A percentile compares a stretch with the other conserved stretches of the same genome.
These are phyloP conservation scores for Nigrograna mackinnonii DNA, from an alignment of 2,329 filamentous ascomycete species.

Conservation along the genomic window DNA sequence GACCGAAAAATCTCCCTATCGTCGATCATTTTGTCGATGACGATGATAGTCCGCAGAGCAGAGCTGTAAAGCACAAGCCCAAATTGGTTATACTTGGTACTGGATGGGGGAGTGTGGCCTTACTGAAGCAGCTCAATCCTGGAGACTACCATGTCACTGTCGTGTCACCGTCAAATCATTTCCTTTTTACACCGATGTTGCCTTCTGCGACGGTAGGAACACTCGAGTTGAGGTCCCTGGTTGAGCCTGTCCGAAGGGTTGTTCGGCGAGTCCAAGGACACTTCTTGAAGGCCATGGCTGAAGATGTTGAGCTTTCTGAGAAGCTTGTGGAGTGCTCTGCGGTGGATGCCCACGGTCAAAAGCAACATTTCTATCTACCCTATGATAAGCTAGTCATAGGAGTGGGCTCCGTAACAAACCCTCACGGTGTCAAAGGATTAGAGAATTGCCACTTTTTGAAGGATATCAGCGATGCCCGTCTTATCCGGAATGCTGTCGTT, in stretches of 20 bases:
- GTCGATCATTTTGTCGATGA: slow-evolving; percentile 87
- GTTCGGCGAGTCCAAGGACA: slow-evolving; percentile 78
- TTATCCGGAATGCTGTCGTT: slow-evolving; percentile 86
- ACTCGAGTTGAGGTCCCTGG: slow-evolving; percentile 84
- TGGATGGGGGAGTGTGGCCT: slow-evolving; percentile 91
- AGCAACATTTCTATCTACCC: slow-evolving; percentile 85
- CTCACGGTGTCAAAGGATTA: slow-evolving; percentile 92
- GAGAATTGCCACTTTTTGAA: slow-evolving; percentile 96
- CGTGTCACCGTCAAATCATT: slow-evolving; percentile 93
- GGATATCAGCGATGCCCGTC: slow-evolving; percentile 87
- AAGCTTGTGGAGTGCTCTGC: slow-evolving; percentile 89
- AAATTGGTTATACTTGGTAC: slow-evolving; percentile 90
- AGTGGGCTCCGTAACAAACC: slow-evolving; percentile 90
- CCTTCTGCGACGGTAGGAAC: slow-evolving; percentile 97
- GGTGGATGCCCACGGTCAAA: slow-evolving; percentile 69
- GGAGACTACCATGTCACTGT: slow-evolving; percentile 96
- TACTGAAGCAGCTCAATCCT: slow-evolving; percentile 86
- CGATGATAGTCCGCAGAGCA: slow-evolving; percentile 74
- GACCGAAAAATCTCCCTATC: slow-evolving; percentile 94
- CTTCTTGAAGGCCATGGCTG: slow-evolving; percentile 84
- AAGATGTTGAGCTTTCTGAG: slow-evolving; percentile 88
- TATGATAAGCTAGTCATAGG: slow-evolving; percentile 96
- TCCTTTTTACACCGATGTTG: slow-evolving; percentile 97
- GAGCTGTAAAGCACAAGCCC: slow-evolving; percentile 80
- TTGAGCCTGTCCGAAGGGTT: slow-evolving; percentile 90